Evolutionary conservation across 192 early-diverging fungal species (phyloP).

Genomic region (Bifiguratus adelaidae): DNA sequence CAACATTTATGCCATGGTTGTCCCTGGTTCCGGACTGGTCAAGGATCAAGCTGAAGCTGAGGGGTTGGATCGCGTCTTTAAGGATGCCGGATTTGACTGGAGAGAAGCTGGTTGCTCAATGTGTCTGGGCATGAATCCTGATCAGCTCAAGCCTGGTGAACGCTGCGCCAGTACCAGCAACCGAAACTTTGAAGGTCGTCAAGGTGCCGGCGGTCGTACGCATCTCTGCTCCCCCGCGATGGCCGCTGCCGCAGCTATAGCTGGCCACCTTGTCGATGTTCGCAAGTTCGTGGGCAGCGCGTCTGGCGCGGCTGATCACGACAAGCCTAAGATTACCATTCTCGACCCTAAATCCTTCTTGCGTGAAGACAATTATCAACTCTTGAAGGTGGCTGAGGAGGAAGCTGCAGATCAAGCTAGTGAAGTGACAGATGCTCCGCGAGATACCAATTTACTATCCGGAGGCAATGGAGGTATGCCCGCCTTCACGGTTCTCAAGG

Average conservation of each 20-base stretch:
- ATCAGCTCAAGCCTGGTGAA: slow-evolving; percentile 55
- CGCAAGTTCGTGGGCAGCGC: too few species aligned
- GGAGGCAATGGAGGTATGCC: slow-evolving; percentile 31
- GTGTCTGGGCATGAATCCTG: slow-evolving; percentile 69
- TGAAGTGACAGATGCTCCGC: not conserved
- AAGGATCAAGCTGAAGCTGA: slow-evolving; percentile 62
- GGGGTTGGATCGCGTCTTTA: slow-evolving; percentile 56
- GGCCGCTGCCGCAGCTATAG: slow-evolving; percentile 60
- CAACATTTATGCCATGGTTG: slow-evolving; percentile 56
- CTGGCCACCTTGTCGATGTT: slow-evolving; percentile 50
- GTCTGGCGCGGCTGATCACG: too few species aligned
- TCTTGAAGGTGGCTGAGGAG: slow-evolving; percentile 9
- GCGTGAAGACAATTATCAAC: slow-evolving; percentile 15
- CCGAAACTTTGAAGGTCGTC: slow-evolving; percentile 64
- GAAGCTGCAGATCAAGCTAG: slow-evolving; percentile 1
- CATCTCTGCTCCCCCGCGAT: slow-evolving; percentile 55
- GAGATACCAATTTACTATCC: not conserved
- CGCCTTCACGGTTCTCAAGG: slow-evolving; percentile 44
- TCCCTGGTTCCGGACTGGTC: slow-evolving; percentile 61
- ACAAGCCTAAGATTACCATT: slow-evolving; percentile 15
- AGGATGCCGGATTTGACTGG: slow-evolving; percentile 62
- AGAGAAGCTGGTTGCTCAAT: slow-evolving; percentile 60
- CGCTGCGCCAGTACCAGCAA: slow-evolving; percentile 65
- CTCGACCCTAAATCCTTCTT: slow-evolving; percentile 23
- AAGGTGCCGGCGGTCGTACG: slow-evolving; percentile 54